Percentiles rank a stretch among this genome's conserved stretches.
phyloP scores from a whole-genome alignment of 2,329 filamentous ascomycete species.

The Venturia pyrina region DNA sequence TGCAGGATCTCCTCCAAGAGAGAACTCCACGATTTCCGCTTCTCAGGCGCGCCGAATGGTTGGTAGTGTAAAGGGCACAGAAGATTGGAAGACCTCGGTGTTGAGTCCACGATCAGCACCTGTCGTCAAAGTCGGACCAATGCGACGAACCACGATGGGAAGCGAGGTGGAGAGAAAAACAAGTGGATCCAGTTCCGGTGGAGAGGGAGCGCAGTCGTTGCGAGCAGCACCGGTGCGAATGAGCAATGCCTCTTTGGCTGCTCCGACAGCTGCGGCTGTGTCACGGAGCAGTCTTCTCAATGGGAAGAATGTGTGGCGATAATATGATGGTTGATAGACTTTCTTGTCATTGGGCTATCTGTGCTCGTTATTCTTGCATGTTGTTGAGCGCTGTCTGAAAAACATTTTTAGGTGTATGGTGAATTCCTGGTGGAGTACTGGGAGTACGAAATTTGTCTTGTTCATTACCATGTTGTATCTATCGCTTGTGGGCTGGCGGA shows the following conservation, averaged over 20 bases:
- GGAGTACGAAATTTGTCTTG: background rate
- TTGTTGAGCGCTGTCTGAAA: background rate
- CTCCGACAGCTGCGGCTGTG: conserved; percentile 1
- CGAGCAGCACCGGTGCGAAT: conserved; percentile 22
- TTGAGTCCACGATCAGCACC: conserved; percentile 52
- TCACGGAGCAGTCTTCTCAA: conserved; percentile 1
- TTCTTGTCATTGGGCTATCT: background rate
- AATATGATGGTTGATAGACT: background rate
- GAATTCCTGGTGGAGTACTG: background rate
- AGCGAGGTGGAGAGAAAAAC: conserved; percentile 22
- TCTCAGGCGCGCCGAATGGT: conserved; percentile 58
- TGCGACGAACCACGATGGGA: conserved; percentile 27
- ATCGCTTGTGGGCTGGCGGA: background rate
- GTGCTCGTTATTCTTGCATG: background rate
- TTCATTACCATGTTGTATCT: background rate
- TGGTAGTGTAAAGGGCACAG: conserved; percentile 41
- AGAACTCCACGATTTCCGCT: conserved; percentile 53
- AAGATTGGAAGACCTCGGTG: conserved; percentile 45
- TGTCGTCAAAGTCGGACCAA: conserved; percentile 43
- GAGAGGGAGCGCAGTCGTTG: conserved; percentile 11
- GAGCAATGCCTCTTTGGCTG: conserved; percentile 11
- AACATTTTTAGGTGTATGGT: background rate
- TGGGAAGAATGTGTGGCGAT: conserved; percentile 6
- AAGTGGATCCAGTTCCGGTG: conserved; percentile 19
- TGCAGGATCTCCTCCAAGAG: conserved; percentile 44